Base-by-base conservation (phyloP, 768 basidiomycete species). In the Leccinum pellstonianum region DNA sequence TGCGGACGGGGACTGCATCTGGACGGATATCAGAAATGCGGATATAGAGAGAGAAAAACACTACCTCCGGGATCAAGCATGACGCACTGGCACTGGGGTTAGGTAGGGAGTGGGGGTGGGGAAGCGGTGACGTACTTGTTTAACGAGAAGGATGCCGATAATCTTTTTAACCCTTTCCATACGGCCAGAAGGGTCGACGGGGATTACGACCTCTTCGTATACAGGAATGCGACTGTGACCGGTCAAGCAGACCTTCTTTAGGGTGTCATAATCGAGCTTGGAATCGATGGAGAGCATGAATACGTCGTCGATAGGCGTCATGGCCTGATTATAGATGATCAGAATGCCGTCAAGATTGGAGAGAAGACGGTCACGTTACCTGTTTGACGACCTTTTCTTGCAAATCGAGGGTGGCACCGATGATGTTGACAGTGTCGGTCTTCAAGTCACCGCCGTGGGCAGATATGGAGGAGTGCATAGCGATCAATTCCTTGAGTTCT, bases 211-310 rank as follows among this genome's bases (percentile, higher is more conserved):
- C 68, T 91, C 88, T 63, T 90, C 89, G 58, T 86, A 91, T 0
- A 93, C 90, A 1, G 92, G 92, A 2, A 93, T 85, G 58, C 91
- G 86, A 66, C 89, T 91, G 67, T 93, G 92, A 6, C 92, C 92
- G 0, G 89, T 90, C 63, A 83, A 77, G 62, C 86, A 87, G 41
- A 95, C 88, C 68, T 83, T 79, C 72, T 84, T 86, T 68, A 96
- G 80, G 3, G 87, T 85, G 52, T 86, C 86, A 65, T 88, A 94
- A 66, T 95, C 92, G 43, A 96, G 81, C 61, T 82, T 86, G 0
- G 92, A 85, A 58, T 93, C 86, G 62, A 94, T 91, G 12, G 88
- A 89, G 48, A 96, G 79, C 91, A 95, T 94, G 75, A 94, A 93
- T 1, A 93, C 90, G 53, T 85, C 76, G 38, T 80, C 74, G 63